Base-by-base conservation (phyloP, 257 asterid species). In the Solanum appendiculatum region DNA sequence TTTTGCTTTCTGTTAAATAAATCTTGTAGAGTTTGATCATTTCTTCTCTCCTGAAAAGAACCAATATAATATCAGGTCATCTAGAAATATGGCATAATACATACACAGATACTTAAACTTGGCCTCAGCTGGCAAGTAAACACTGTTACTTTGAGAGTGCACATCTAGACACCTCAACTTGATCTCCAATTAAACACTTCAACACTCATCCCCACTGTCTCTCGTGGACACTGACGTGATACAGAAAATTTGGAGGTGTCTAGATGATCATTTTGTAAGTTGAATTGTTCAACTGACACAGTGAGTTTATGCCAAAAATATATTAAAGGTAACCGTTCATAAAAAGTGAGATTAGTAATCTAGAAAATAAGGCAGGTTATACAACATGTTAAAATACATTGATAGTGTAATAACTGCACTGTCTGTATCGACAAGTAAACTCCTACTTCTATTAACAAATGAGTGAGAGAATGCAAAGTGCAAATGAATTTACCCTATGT, bases 11-110 rank as follows among this genome's bases (percentile, higher is more conserved):
- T 88, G 89, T 87, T 68, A 86, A 89, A 86, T 60, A 88, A 25
- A 88, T 92, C 95, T 58, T 88, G 91, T 80, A 91, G 91, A 88
- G 88, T 88, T 80, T 87, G 92, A 27, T 93, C 93, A 20, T 87
- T 86, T 87, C 93, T 90, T 85, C 93, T 89, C 88, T 96, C 98
- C 98, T 96, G 83, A 21, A 21, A 72, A 27, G 64, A 78, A 46
- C 6, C 40, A 44, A 44, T 25, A 39, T 39, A 13, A 34, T 40
- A 23, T 75, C 34, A 75, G 51, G 56, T 75, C 16, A 39, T 15
- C 31, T 75, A 5, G n/a, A 77, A 42, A 0, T 9, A n/a, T 40
- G n/a, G n/a, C n/a, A n/a, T n/a, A n/a, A n/a, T n/a, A n/a, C n/a
- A n/a, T n/a, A n/a, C n/a, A n/a, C n/a, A n/a, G n/a, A n/a, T n/a